A percentile compares a stretch with the other conserved stretches of the same genome.
Conservation (phyloP, 176 grass and related monocot species). For the Triticum monococcum region DNA sequence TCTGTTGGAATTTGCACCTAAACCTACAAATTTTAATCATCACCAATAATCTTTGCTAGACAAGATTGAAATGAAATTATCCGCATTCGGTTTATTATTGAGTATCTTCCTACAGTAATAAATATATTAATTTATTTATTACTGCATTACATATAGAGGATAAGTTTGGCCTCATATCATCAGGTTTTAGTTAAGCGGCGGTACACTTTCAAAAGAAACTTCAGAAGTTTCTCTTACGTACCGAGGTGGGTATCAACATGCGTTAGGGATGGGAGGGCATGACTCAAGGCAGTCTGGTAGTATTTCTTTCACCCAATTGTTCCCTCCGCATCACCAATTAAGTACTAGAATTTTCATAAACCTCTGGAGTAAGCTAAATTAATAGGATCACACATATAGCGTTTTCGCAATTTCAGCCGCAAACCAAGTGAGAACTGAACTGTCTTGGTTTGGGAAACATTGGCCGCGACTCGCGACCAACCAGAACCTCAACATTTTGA, state of each 20-base stretch:
- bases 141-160: neutral
- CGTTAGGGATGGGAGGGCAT: neutral
- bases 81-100: neutral
- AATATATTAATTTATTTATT: neutral
- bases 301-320: neutral
- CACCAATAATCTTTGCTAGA: too few relatives aligned
- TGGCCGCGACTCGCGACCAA: neutral
- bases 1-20: neutral
- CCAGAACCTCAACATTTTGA: neutral
- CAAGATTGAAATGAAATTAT: neutral
- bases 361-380: neutral
- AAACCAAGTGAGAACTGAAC: constrained; percentile 9
- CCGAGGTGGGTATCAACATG: neutral
- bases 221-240: neutral
- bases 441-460: neutral
- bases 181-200: neutral
- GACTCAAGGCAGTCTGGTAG: neutral
- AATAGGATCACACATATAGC: neutral
- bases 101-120: neutral
- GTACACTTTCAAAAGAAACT: neutral
- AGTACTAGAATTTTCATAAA: neutral
- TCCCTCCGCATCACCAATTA: neutral
- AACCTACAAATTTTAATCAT: neutral
- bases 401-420: neutral
- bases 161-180: neutral